Evolutionary conservation across 1,284 basidiomycete genomes (phyloP).

Genomic region (Sporisorium iseilematis-ciliati): DNA sequence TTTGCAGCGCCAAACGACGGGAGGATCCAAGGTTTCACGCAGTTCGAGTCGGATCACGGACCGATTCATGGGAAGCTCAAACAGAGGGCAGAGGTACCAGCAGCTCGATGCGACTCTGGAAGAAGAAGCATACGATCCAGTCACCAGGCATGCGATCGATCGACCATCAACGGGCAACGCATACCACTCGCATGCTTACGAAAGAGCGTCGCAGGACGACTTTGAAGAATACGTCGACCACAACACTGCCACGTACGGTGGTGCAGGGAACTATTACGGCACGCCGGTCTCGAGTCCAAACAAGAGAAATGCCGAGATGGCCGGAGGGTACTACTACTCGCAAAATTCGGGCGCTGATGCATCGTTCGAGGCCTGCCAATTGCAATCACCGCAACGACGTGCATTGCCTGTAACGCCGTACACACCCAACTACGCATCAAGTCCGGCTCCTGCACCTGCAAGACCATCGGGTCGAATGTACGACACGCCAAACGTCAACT

Average conservation of each 20-base stretch:
- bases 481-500: constrained; percentile 43
- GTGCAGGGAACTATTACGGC: constrained; percentile 7
- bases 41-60: constrained; percentile 26
- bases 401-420: constrained; percentile 25
- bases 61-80: constrained; percentile 15
- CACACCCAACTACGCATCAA: constrained; percentile 28
- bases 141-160: constrained; percentile 7
- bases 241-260: constrained; percentile 6
- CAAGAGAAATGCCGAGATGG: constrained; percentile 2
- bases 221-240: constrained; percentile 2
- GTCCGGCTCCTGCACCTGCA: constrained; percentile 7
- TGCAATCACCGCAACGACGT: constrained; percentile 28
- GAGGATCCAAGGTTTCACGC: constrained; percentile 22
- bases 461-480: constrained; percentile 36
- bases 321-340: background rate
- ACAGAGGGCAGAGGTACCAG: constrained; percentile 25
- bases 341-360: constrained; percentile 1
- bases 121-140: constrained; percentile 19
- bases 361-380: constrained; percentile 24
- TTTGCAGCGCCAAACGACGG: constrained; percentile 40
- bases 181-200: constrained; percentile 9
- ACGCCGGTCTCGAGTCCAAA: constrained; percentile 20
- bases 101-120: constrained; percentile 26
- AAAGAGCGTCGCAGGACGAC: constrained; percentile 7
- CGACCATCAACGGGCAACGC: background rate